These are phyloP conservation scores for Pythium aristosporum DNA, from an alignment of 352 stramenopile species.

Conservation along the genomic window DNA sequence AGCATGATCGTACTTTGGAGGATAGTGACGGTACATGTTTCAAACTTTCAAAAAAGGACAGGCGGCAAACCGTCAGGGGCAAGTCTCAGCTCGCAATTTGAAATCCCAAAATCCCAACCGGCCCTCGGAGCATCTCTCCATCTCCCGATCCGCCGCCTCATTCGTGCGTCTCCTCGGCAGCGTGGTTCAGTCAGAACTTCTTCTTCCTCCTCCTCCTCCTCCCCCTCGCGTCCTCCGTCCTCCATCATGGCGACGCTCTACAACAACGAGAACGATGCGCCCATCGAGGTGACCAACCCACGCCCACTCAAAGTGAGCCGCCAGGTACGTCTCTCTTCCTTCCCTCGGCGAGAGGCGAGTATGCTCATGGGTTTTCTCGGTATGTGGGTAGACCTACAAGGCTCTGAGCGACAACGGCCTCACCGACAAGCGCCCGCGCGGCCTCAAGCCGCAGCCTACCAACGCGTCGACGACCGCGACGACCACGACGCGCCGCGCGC, in stretches of 20 bases:
- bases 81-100: conserved; percentile 16
- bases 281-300: conserved; percentile 34
- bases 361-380: background rate
- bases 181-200: background rate
- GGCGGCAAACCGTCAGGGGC: background rate
- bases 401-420: conserved; percentile 38
- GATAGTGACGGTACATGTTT: conserved; percentile 13
- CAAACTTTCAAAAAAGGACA: conserved; percentile 25
- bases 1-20: conserved; percentile 19
- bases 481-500: conserved; percentile 35
- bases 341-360: no score
- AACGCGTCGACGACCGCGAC: conserved; percentile 1
- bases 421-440: conserved; percentile 59
- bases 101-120: conserved; percentile 25
- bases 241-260: conserved; percentile 36
- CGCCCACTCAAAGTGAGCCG: conserved; percentile 53
- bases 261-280: conserved; percentile 80
- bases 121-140: background rate
- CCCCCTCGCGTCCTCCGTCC: background rate
- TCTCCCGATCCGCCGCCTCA: background rate
- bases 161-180: background rate
- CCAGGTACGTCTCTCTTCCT: conserved; percentile 19
- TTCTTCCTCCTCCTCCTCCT: background rate
- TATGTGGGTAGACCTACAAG: conserved; percentile 39
- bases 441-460: conserved; percentile 39